A percentile compares a stretch with the other conserved stretches of the same genome.
phyloP scores from a whole-genome alignment of 805 yeast genomes.

The Kluyveromyces starmeri region DNA sequence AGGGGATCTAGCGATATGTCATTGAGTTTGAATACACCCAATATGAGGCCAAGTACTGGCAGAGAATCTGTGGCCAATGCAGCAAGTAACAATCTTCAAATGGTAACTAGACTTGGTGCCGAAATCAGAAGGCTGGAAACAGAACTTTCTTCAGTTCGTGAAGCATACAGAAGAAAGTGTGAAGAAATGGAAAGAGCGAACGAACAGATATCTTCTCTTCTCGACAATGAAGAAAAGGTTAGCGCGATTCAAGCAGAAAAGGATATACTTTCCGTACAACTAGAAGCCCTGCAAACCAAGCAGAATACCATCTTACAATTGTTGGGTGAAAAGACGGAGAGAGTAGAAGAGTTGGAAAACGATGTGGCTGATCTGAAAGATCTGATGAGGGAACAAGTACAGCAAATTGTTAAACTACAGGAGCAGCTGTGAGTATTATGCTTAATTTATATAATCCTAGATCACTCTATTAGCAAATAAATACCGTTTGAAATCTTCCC shows the following conservation, averaged over 20 bases:
- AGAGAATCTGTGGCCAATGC: slow-evolving; percentile 2
- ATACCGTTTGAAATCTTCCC: slow-evolving; percentile 16
- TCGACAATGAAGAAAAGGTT: slow-evolving; percentile 47
- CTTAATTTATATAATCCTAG: slow-evolving; percentile 8
- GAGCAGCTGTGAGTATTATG: slow-evolving; percentile 13
- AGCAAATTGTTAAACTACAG: slow-evolving; percentile 69
- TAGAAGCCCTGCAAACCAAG: slow-evolving; percentile 33
- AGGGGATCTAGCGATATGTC: slow-evolving; percentile 9
- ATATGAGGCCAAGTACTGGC: slow-evolving; percentile 2
- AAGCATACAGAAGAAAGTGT: slow-evolving; percentile 46
- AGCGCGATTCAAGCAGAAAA: slow-evolving; percentile 28
- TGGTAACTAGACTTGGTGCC: slow-evolving; percentile 65
- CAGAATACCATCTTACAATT: slow-evolving; percentile 53
- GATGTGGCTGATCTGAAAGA: slow-evolving; percentile 88
- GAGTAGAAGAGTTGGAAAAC: slow-evolving; percentile 73
- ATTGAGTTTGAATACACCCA: slow-evolving; percentile 6
- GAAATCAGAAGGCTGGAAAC: slow-evolving; percentile 73
- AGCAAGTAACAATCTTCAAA: slow-evolving; percentile 34
- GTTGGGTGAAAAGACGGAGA: slow-evolving; percentile 82
- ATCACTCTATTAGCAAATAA: slow-evolving; percentile 16
- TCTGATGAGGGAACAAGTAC: slow-evolving; percentile 73
- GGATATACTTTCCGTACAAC: slow-evolving; percentile 23
- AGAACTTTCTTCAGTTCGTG: slow-evolving; percentile 57
- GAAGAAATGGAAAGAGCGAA: slow-evolving; percentile 59
- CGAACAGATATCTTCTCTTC: slow-evolving; percentile 51